Conservation (phyloP, 2,329 filamentous ascomycete genomes). For the Diaporthe eres region DNA sequence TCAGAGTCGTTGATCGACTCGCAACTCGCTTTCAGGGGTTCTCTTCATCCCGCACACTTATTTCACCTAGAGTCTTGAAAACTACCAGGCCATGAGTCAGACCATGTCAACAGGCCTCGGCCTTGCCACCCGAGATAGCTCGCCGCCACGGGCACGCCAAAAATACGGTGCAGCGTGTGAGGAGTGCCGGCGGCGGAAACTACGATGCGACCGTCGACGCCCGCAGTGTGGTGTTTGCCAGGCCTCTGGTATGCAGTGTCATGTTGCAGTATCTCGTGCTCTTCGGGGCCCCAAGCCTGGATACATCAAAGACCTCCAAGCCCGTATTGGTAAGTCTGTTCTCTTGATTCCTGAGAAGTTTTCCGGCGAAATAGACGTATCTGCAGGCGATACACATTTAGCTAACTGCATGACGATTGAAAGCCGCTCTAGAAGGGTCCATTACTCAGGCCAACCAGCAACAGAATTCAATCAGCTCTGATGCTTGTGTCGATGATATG, state of each 20-base stretch:
- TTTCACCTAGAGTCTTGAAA: not conserved
- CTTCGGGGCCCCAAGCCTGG: conserved; percentile 13
- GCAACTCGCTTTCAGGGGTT: not conserved
- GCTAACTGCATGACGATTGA: not conserved
- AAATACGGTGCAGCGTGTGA: conserved; percentile 1
- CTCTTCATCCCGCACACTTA: not conserved
- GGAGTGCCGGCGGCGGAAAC: not conserved
- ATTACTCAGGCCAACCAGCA: not conserved
- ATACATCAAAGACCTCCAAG: conserved; percentile 13
- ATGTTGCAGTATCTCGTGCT: not conserved
- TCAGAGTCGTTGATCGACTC: conserved; percentile 1
- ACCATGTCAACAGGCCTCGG: not conserved
- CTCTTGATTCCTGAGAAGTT: not conserved
- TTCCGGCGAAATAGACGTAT: too few species aligned
- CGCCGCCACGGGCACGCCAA: not conserved
- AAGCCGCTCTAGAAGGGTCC: not conserved
- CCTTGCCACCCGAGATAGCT: not conserved
- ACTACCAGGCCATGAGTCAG: not conserved
- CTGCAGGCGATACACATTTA: too few species aligned
- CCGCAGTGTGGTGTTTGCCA: not conserved
- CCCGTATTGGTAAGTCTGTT: conserved; percentile 1
- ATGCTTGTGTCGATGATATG: not conserved
- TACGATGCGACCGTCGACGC: conserved; percentile 8
- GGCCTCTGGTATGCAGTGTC: not conserved
- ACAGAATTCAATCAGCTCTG: not conserved